Evolutionary conservation across 345 rosid genomes (phyloP).

Genomic region (Geranium brycei): DNA sequence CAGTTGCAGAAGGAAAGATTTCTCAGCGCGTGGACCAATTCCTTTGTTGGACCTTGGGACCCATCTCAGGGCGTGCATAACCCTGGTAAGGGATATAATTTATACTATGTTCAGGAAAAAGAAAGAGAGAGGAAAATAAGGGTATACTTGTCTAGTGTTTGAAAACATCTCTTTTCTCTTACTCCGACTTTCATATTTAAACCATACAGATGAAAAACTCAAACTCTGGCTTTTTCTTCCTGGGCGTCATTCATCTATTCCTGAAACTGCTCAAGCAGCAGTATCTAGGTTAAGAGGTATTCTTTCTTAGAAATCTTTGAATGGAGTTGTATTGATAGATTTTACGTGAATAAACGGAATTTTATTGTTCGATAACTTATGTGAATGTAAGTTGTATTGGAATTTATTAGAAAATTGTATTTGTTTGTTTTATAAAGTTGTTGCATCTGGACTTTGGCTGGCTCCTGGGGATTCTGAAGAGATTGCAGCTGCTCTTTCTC

Average conservation of each 20-base stretch:
- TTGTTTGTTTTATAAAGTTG: constrained; percentile 31
- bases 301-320: background rate
- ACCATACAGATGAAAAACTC: constrained; percentile 70
- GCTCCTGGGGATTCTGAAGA: constrained; percentile 99
- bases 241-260: constrained; percentile 57
- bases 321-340: background rate
- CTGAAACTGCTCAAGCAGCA: constrained; percentile 69
- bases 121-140: background rate
- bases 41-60: constrained; percentile 99
- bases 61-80: constrained; percentile 96
- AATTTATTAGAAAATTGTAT: background rate
- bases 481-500: constrained; percentile 89
- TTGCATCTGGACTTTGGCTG: constrained; percentile 89
- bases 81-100: constrained; percentile 54
- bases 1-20: constrained; percentile 79
- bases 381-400: background rate
- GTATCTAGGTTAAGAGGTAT: constrained; percentile 81
- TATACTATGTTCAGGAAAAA: background rate
- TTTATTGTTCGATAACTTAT: background rate
- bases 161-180: background rate
- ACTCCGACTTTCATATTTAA: constrained; percentile 1
- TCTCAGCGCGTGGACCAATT: constrained; percentile 91
- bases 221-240: constrained; percentile 99
- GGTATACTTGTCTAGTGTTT: background rate
- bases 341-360: background rate